A percentile compares a stretch with the other conserved stretches of the same genome.
Conservation (phyloP, 2,329 filamentous ascomycete genomes). For the Fusarium protoensiforme region DNA sequence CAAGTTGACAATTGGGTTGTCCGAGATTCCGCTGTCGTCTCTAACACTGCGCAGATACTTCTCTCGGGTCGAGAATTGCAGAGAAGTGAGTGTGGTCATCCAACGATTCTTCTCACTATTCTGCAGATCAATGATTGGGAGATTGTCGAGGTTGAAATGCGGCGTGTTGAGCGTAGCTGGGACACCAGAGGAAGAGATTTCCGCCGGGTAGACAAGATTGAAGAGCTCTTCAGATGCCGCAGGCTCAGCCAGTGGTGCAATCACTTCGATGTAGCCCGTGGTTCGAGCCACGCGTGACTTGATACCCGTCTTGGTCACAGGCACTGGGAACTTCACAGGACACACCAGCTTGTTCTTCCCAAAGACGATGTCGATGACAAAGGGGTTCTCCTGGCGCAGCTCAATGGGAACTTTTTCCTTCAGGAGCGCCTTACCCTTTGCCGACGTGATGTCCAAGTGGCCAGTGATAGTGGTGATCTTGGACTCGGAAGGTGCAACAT, state of each 20-base stretch:
- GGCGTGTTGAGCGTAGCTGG: slow-evolving; percentile 54
- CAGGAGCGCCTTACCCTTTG: slow-evolving; percentile 50
- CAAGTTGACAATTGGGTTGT: slow-evolving; percentile 55
- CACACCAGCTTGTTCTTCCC: slow-evolving; percentile 45
- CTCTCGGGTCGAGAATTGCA: slow-evolving; percentile 57
- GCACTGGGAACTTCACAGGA: slow-evolving; percentile 53
- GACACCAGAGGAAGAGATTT: slow-evolving; percentile 38
- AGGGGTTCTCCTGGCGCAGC: slow-evolving; percentile 53
- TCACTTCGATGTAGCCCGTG: slow-evolving; percentile 57
- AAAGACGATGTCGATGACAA: slow-evolving; percentile 54
- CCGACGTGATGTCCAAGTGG: slow-evolving; percentile 52
- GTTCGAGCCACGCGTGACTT: slow-evolving; percentile 56
- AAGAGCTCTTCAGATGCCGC: slow-evolving; percentile 37
- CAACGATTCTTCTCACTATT: slow-evolving; percentile 50
- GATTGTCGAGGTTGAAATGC: slow-evolving; percentile 56
- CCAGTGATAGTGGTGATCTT: slow-evolving; percentile 52
- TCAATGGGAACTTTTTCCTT: slow-evolving; percentile 51
- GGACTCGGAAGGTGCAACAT: slow-evolving; percentile 44
- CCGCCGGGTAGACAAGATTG: slow-evolving; percentile 52
- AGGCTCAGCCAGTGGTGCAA: slow-evolving; percentile 48
- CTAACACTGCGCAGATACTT: slow-evolving; percentile 47
- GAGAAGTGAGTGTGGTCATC: slow-evolving; percentile 52
- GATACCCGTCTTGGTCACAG: slow-evolving; percentile 49
- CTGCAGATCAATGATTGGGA: slow-evolving; percentile 55
- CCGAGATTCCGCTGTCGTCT: slow-evolving; percentile 35